phyloP scores from a whole-genome alignment of 2,329 filamentous ascomycete genomes.

The Diplodia corticola region DNA sequence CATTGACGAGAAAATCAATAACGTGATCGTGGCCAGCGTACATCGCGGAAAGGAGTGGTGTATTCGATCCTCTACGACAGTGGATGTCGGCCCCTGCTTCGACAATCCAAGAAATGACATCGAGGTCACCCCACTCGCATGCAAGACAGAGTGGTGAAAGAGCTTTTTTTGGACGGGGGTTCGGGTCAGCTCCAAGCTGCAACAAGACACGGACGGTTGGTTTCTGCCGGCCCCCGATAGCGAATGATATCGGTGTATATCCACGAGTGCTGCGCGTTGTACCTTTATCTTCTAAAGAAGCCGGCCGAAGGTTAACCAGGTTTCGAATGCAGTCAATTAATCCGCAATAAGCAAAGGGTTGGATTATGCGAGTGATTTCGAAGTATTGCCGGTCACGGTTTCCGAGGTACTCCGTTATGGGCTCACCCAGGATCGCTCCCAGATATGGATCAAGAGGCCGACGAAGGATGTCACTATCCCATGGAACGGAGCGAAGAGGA shows the following conservation, averaged over 20 bases:
- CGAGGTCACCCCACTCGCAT: neutral
- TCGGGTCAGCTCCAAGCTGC: neutral
- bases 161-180: neutral
- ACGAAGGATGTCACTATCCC: neutral
- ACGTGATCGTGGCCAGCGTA: neutral
- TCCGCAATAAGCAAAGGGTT: neutral
- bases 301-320: neutral
- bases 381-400: too few species aligned
- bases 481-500: neutral
- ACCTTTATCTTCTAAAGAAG: neutral
- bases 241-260: neutral
- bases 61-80: too few species aligned
- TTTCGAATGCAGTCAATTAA: neutral
- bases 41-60: neutral
- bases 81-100: neutral
- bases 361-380: neutral
- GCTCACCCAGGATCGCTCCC: neutral
- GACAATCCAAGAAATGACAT: neutral
- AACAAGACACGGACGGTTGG: neutral
- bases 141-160: neutral
- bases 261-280: too few species aligned
- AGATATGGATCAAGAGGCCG: fast-evolving
- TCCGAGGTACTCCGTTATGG: too few species aligned
- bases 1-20: neutral
- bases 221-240: neutral